Evolutionary conservation across 768 basidiomycete species (phyloP), one percentile per base, ranked within the genome.

Genomic region (Fomitopsis serialis): DNA sequence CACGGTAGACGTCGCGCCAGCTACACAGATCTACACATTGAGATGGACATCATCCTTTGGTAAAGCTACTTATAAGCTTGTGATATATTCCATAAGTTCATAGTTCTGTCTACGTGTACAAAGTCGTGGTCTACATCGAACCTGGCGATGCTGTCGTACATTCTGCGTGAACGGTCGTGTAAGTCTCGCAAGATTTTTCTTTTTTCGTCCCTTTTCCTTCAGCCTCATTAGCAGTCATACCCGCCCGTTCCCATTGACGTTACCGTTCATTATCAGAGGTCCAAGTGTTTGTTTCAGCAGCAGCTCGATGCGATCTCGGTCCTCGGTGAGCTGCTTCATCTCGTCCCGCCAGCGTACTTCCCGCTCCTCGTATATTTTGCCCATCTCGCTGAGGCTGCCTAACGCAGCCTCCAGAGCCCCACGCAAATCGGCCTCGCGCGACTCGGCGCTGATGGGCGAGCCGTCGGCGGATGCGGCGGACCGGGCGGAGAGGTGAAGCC

Each of bases 381-480:
- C 78, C 49, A 92, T 71, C 17, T 78, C 73, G 24, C 78, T 77
- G 22, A 90, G 74, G 59, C 87, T 87, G 1, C 80, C 82, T 46
- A 90, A 58, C 1, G 88, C 82, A 1, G 82, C 77, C 57, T 84
- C 84, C 43, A 91, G 68, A 1, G 85, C 87, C 0, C 82, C 78
- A 53, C 79, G 82, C 32, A 91, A 70, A 42, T 89, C 87, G 48
- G 77, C 79, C 22, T 59, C 56, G 0, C 78, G 72, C 1, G 75
- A 69, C 44, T 78, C 78, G 13, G 75, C 73, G 54, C 76, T 73
- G 8, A 71, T 72, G 34, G 82, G 82, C 0, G 84, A 82, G 1
- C 80, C 82, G 12, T 83, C 81, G 2, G 75, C 76, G 12, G 74
- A 72, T 0, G 76, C 73, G 23, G 67, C 67, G 0, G 70, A 64